A percentile compares a stretch with the other conserved stretches of the same genome.
These are phyloP conservation scores for Zygoascus bituminiphila DNA, from an alignment of 805 yeast genomes.

Conservation along the genomic window DNA sequence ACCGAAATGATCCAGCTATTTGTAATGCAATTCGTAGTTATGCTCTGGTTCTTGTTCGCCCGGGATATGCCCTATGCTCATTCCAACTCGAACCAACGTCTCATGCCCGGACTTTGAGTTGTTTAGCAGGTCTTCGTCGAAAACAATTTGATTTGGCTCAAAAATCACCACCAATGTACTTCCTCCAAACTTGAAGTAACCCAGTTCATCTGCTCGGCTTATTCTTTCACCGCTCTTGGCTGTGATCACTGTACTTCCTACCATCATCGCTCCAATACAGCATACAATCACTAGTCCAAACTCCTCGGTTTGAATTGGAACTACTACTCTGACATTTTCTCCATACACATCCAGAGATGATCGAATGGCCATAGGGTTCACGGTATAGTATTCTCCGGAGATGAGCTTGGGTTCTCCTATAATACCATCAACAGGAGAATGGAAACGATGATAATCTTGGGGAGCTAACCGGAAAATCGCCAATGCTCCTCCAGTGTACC, in stretches of 20 bases:
- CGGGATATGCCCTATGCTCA: conserved; percentile 76
- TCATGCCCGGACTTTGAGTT: conserved; percentile 69
- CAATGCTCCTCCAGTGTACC: conserved; percentile 49
- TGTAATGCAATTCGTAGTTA: conserved; percentile 1
- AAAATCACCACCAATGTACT: conserved; percentile 71
- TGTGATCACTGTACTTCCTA: conserved; percentile 76
- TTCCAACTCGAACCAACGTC: conserved; percentile 81
- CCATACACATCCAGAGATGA: conserved; percentile 87
- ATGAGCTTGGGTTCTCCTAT: conserved; percentile 60
- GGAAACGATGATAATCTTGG: conserved; percentile 94
- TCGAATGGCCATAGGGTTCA: conserved; percentile 94
- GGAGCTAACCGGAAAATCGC: conserved; percentile 89
- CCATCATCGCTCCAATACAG: conserved; percentile 98
- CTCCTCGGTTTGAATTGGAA: conserved; percentile 66
- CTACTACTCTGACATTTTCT: conserved; percentile 72
- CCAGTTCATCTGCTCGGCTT: conserved; percentile 71
- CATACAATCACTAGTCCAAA: conserved; percentile 74
- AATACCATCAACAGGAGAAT: conserved; percentile 72
- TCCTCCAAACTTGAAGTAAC: conserved; percentile 95
- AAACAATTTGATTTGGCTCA: conserved; percentile 34
- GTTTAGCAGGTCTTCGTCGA: conserved; percentile 64
- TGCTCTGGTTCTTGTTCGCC: conserved; percentile 20
- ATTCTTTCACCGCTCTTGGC: conserved; percentile 52
- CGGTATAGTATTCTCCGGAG: conserved; percentile 90
- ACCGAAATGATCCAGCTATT: background rate